phyloP scores from a whole-genome alignment of 2,329 filamentous ascomycete species.

The Thelonectria rubi region DNA sequence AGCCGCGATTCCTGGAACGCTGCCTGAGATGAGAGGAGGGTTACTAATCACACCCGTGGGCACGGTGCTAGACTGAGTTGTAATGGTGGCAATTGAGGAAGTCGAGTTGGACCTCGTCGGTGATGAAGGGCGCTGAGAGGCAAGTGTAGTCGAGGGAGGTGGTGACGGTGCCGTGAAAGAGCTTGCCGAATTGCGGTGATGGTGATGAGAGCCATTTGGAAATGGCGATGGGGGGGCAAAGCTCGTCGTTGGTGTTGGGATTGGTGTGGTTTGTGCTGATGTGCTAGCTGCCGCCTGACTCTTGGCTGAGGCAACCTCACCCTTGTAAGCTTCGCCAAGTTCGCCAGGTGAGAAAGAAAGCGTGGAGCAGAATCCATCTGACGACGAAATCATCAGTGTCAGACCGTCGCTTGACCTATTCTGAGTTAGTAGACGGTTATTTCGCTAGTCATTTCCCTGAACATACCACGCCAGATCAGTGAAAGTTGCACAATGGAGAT shows the following conservation, averaged over 20 bases:
- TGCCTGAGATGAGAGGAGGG: constrained; percentile 80
- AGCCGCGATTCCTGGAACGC: constrained; percentile 79
- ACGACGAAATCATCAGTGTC: constrained; percentile 89
- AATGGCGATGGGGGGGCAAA: constrained; percentile 71
- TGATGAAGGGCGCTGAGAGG: constrained; percentile 74
- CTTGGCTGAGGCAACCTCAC: constrained; percentile 66
- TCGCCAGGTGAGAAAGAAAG: constrained; percentile 86
- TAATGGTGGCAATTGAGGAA: constrained; percentile 80
- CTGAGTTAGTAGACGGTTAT: constrained; percentile 42
- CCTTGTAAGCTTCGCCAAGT: constrained; percentile 82
- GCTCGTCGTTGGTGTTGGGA: constrained; percentile 73
- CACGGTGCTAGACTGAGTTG: constrained; percentile 66
- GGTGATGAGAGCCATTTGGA: constrained; percentile 57
- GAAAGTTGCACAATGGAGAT: constrained; percentile 96
- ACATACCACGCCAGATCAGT: constrained; percentile 93
- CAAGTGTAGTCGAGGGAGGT: constrained; percentile 63
- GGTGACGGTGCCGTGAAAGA: constrained; percentile 67
- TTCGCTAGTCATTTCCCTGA: constrained; percentile 20
- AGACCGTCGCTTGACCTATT: constrained; percentile 60
- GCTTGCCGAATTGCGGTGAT: constrained; percentile 67
- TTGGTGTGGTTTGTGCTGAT: constrained; percentile 72
- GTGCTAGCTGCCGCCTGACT: constrained; percentile 52
- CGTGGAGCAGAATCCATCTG: constrained; percentile 95
- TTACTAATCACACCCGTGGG: constrained; percentile 72
- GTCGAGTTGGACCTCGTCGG: constrained; percentile 87